Evolutionary conservation across 106 monocot species (phyloP).

Genomic region (Dendrobium chrysotoxum): DNA sequence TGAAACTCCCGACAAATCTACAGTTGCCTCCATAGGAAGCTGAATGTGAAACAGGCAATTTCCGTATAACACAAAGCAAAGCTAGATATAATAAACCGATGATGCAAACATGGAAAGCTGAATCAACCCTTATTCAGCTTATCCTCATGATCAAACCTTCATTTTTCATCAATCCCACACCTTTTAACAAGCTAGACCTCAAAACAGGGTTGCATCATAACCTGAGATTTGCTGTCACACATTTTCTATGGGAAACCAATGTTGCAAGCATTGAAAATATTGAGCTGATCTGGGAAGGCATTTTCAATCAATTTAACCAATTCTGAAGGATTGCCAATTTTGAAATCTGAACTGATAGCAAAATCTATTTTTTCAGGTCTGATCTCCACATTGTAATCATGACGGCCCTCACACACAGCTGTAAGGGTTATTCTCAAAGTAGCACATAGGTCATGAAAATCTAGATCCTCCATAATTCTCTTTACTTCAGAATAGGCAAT

Average conservation of each 20-base stretch:
- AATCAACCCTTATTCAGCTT: too few species aligned
- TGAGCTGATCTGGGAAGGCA: slow-evolving; percentile 17
- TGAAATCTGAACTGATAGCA: slow-evolving; percentile 4
- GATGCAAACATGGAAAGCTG: too few species aligned
- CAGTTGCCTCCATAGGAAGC: too few species aligned
- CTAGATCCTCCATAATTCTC: slow-evolving; percentile 34
- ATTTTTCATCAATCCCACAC: too few species aligned
- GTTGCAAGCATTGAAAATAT: not conserved
- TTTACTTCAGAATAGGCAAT: slow-evolving; percentile 23
- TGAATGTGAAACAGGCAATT: too few species aligned
- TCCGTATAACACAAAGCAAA: not conserved
- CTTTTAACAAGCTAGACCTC: too few species aligned
- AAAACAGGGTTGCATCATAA: not conserved
- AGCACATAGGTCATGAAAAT: slow-evolving; percentile 39
- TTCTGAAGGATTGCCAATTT: slow-evolving; percentile 33
- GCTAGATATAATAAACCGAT: not conserved
- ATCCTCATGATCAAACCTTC: too few species aligned
- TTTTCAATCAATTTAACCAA: slow-evolving; percentile 59
- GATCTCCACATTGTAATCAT: slow-evolving; percentile 3
- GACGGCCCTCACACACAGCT: slow-evolving; percentile 10
- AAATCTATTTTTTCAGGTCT: slow-evolving; percentile 7
- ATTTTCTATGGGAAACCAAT: too few species aligned
- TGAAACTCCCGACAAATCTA: too few species aligned
- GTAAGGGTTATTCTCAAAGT: slow-evolving; percentile 31
- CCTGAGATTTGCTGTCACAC: not conserved